A percentile compares a stretch with the other conserved stretches of the same genome.
Evolutionary conservation across 179 eudicot genomes (phyloP).

Genomic region (Silene vulgaris): DNA sequence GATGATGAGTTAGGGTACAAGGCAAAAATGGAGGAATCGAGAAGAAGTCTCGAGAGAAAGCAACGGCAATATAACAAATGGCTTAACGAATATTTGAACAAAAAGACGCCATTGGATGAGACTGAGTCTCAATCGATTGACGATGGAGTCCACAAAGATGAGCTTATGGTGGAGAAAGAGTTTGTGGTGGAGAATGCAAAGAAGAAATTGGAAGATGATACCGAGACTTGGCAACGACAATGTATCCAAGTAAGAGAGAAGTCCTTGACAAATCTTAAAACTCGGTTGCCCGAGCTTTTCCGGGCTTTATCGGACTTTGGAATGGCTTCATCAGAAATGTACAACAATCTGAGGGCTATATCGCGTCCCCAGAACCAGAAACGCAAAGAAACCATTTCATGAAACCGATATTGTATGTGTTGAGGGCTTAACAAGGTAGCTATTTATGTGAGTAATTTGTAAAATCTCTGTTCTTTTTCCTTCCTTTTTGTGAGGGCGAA

Average conservation of each 20-base stretch:
- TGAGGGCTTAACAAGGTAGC: background rate
- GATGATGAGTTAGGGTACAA: constrained; percentile 53
- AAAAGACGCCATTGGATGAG: constrained; percentile 46
- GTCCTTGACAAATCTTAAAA: constrained; percentile 53
- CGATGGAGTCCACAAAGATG: constrained; percentile 39
- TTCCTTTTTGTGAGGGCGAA: constrained; percentile 5
- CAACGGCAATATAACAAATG: constrained; percentile 58
- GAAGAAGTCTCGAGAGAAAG: constrained; percentile 46
- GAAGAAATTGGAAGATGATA: constrained; percentile 59
- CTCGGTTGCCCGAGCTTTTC: constrained; percentile 66
- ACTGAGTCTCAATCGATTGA: constrained; percentile 31
- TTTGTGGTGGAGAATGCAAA: constrained; percentile 39
- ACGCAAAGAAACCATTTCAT: constrained; percentile 25
- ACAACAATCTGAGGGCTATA: constrained; percentile 37
- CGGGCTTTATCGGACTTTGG: constrained; percentile 52
- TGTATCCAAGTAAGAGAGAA: constrained; percentile 73
- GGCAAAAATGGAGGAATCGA: constrained; percentile 58
- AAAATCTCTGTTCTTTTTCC: constrained; percentile 9
- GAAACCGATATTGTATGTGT: constrained; percentile 12
- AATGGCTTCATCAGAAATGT: constrained; percentile 60
- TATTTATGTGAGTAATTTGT: constrained; percentile 28
- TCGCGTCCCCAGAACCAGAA: constrained; percentile 28
- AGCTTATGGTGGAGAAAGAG: constrained; percentile 44
- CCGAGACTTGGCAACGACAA: constrained; percentile 39
- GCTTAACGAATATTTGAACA: constrained; percentile 49